Evolutionary conservation across 352 stramenopile species (phyloP).

Genomic region (Pythium chondricola): DNA sequence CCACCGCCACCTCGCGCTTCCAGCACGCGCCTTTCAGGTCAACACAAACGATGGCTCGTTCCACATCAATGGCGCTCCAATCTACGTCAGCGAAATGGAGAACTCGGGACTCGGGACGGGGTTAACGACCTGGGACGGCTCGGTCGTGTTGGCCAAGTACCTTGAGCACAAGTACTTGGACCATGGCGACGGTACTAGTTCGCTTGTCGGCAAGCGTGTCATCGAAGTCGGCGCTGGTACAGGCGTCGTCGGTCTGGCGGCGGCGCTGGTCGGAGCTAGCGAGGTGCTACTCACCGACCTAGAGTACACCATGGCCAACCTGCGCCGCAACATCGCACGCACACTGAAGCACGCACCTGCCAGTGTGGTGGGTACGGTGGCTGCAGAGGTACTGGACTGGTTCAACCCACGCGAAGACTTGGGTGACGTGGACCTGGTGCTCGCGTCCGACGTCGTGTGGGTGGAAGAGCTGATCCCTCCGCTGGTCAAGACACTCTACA

Average conservation of each 20-base stretch:
- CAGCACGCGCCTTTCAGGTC: constrained; percentile 48
- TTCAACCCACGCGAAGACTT: constrained; percentile 49
- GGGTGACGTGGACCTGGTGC: constrained; percentile 65
- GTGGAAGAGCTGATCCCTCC: constrained; percentile 81
- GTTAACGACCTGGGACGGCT: constrained; percentile 88
- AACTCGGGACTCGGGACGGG: constrained; percentile 85
- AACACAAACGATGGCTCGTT: constrained; percentile 36
- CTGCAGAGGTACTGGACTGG: constrained; percentile 52
- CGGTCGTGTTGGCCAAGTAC: constrained; percentile 89
- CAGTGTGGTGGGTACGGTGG: not conserved
- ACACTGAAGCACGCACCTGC: constrained; percentile 27
- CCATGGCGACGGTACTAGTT: not conserved
- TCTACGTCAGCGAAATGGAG: constrained; percentile 58
- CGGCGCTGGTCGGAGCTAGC: constrained; percentile 56
- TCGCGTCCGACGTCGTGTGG: constrained; percentile 91
- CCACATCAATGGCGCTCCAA: constrained; percentile 37
- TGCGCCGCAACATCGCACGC: constrained; percentile 41
- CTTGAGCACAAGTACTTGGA: constrained; percentile 59
- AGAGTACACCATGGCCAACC: constrained; percentile 82
- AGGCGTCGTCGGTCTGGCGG: constrained; percentile 77
- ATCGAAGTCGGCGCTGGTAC: constrained; percentile 85
- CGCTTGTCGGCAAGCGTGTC: constrained; percentile 35
- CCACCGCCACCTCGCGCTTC: constrained; percentile 39
- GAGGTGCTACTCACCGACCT: constrained; percentile 84
- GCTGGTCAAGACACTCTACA: constrained; percentile 70